Evolutionary conservation across 768 basidiomycete species (phyloP), one percentile per base, ranked within the genome.

Genomic region (Russula abietina): DNA sequence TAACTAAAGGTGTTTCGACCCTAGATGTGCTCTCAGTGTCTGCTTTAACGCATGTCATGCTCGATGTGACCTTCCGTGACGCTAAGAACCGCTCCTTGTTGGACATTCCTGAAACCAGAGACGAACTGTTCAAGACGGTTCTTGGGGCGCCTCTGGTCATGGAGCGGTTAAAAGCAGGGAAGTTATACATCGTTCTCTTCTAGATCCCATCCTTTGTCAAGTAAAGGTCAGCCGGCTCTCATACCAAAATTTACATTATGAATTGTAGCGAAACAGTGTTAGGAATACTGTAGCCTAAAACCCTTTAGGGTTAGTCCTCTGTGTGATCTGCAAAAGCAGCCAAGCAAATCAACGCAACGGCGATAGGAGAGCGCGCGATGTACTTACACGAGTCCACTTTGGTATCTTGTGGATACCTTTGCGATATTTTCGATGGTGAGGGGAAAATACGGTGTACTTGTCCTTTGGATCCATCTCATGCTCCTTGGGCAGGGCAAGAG

Each of bases 321-420:
- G 79, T 36, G 95, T 94, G 64, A 94, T 73, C 95, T 94, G 70
- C 19, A 32, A 16, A 14, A 28, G n/a, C 14, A 26, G 51, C 65
- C 45, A 11, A 32, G 17, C 30, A 16, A 8, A 51, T 56, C 14
- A 30, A 33, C 16, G 10, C 4, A 38, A 50, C 28, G 16, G 17
- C 7, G 28, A 52, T 19, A 32, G 52, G 5, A 24, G 56, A 33
- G 24, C 26, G 11, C 12, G 11, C 1, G 28, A 16, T 3, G 17
- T 30, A 77, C 88, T 63, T 67, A 95, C 94, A 75, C 92, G 81
- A 55, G 95, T 97, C 85, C 88, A 98, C 71, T 97, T 96, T n/a
- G 95, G 95, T 30, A 96, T 90, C 71, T 95, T 95, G 77, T 98
- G 95, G 54, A 97, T 93, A 28, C 92, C 90, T 70, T 98, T 98